Evolutionary conservation across 257 asterid species (phyloP).

Genomic region (Ocimum tenuiflorum): DNA sequence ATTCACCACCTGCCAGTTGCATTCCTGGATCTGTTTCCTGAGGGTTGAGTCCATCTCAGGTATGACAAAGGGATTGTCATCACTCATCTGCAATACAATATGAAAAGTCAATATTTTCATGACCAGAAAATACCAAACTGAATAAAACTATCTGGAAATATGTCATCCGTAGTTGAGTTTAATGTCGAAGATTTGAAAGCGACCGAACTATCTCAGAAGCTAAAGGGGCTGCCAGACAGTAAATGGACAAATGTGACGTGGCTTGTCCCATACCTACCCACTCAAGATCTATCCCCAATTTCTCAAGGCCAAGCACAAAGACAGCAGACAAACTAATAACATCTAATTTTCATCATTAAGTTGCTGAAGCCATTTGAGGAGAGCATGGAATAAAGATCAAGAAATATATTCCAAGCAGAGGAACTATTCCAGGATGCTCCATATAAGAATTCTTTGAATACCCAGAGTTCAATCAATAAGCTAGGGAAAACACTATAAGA

Average conservation of each 20-base stretch:
- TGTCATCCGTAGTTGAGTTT: background rate
- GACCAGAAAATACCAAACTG: background rate
- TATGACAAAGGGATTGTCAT: constrained; percentile 71
- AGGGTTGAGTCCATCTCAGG: constrained; percentile 95
- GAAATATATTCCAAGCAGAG: background rate
- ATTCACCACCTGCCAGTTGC: constrained; percentile 97
- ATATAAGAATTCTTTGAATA: too few species aligned
- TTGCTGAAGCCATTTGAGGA: background rate
- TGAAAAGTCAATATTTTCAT: constrained; percentile 10
- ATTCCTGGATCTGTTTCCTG: constrained; percentile 82
- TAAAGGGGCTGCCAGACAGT: background rate
- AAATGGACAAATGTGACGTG: background rate
- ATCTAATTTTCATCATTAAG: background rate
- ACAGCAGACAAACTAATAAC: background rate
- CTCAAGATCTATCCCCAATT: too few species aligned
- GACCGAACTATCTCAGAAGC: background rate
- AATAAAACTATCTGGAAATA: background rate
- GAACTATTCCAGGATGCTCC: too few species aligned
- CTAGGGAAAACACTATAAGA: background rate
- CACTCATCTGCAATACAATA: constrained; percentile 72
- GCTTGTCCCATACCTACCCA: too few species aligned
- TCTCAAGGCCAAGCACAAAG: too few species aligned
- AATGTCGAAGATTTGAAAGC: background rate
- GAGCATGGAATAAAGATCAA: background rate
- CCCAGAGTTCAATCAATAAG: background rate